phyloP scores from a whole-genome alignment of 257 asterid genomes.

The Gentiana macrophylla region DNA sequence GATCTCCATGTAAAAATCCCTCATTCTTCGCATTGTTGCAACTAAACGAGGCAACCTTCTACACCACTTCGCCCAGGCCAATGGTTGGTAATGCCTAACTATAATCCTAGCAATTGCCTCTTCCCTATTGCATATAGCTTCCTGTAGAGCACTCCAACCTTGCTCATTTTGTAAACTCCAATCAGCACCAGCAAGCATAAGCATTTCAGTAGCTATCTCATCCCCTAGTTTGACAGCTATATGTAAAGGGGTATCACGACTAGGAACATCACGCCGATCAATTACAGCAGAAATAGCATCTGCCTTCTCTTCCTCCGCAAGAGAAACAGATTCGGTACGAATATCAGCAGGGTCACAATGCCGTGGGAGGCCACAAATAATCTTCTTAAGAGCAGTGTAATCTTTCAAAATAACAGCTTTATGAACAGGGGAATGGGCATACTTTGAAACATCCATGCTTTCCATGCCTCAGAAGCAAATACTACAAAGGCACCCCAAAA shows the following conservation, averaged over 20 bases:
- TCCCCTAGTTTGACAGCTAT: conserved; percentile 85
- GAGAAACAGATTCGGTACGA: conserved; percentile 51
- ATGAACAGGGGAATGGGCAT: conserved; percentile 80
- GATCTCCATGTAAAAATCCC: conserved; percentile 98
- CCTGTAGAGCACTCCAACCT: conserved; percentile 98
- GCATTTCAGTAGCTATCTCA: conserved; percentile 74
- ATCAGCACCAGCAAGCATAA: conserved; percentile 95
- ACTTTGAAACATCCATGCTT: conserved; percentile 55
- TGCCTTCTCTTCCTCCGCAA: conserved; percentile 77
- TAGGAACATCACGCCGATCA: conserved; percentile 90
- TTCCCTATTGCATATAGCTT: conserved; percentile 82
- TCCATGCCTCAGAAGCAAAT: conserved; percentile 44
- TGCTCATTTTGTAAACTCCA: conserved; percentile 98
- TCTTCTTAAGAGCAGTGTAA: conserved; percentile 55
- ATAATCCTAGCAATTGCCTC: conserved; percentile 82
- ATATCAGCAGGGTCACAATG: conserved; percentile 71
- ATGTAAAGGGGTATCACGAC: conserved; percentile 84
- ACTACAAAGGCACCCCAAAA: conserved; percentile 7
- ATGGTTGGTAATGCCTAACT: conserved; percentile 82
- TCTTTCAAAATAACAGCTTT: conserved; percentile 76
- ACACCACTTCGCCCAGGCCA: conserved; percentile 99
- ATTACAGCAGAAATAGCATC: conserved; percentile 68
- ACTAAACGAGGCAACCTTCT: conserved; percentile 87
- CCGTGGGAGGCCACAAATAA: conserved; percentile 56
- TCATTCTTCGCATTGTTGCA: conserved; percentile 83